Percentiles rank a stretch among this genome's conserved stretches.
These are phyloP conservation scores for Fusarium nurragi DNA, from an alignment of 2,329 filamentous ascomycete genomes.

Conservation along the genomic window DNA sequence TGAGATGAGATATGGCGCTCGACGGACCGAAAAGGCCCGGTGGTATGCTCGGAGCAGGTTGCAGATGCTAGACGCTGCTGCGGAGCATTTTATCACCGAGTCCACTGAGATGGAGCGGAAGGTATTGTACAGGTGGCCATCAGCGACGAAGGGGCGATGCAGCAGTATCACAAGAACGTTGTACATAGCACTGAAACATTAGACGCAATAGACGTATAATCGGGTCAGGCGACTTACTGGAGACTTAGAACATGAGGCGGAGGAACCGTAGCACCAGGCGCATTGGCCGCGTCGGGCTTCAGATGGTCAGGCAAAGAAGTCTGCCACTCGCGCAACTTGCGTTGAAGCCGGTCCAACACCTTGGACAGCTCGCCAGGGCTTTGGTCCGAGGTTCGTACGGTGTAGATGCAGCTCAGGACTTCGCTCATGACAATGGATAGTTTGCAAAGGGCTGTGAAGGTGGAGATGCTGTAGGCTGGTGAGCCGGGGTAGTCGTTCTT, in stretches of 20 bases:
- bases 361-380: constrained; percentile 49
- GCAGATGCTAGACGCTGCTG: constrained; percentile 57
- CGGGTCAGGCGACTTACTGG: constrained; percentile 20
- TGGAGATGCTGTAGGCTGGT: constrained; percentile 36
- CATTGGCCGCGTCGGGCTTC: constrained; percentile 47
- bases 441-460: constrained; percentile 36
- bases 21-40: constrained; percentile 54
- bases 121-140: constrained; percentile 58
- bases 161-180: constrained; percentile 63
- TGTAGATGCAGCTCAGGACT: constrained; percentile 57
- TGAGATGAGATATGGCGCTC: constrained; percentile 62
- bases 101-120: constrained; percentile 53
- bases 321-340: constrained; percentile 55
- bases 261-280: constrained; percentile 36
- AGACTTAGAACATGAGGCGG: constrained; percentile 58
- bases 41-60: constrained; percentile 57
- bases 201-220: accelerated
- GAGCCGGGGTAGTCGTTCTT: constrained; percentile 41
- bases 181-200: constrained; percentile 53
- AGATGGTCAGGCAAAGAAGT: constrained; percentile 55
- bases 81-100: constrained; percentile 56
- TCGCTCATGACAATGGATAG: constrained; percentile 50
- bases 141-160: constrained; percentile 62
- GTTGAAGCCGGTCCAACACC: constrained; percentile 52
- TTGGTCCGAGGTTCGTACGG: constrained; percentile 52